Base-by-base conservation (phyloP, 192 early-diverging fungal species). In the Coemansia sp. region DNA sequence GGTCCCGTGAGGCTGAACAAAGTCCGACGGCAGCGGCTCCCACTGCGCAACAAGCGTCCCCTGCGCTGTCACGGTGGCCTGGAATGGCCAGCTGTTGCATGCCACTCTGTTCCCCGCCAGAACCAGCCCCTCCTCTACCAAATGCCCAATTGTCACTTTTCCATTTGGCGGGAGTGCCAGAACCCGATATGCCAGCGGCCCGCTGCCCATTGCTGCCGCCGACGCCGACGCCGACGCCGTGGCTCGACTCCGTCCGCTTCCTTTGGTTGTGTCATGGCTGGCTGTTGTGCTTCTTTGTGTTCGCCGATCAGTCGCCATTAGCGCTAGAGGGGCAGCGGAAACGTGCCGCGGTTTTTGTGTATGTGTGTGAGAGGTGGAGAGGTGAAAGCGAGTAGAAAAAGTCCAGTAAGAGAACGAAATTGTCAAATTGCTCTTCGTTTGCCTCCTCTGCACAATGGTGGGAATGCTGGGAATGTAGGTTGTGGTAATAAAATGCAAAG, bases 21-120 rank as follows among this genome's bases (percentile, higher is more conserved):
- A 71, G 39, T 61, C 65, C 6, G 9, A 11, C 3, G 81, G 81
- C 37, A 71, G 2, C 6, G 74, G 80, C 37, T 47, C 19, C 81
- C 81, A 83, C 6, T 39, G 66, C 57, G 76, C 75, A 5, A 48
- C 64, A 42, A 83, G 72, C 15, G 69, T 71, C 5, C 81, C 81
- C 8, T 45, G 5, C 6, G 53, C 48, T 1, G 76, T 83, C 5
- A 83, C 76, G 3, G 53, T 57, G n/a, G 81, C 76, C 18, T 41
- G 66, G 65, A 70, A 83, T n/a, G 75, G 81, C 81, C 76, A 78
- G 72, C 19, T 75, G 64, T 83, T 82, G 68, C 79, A 83, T n/a
- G 71, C 73, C 0, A 83, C 60, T 1, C 49, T 37, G 23, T 71
- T 69, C 3, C 81, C 81, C 1, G 67, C 45, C 18, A 42, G 12